phyloP scores from a whole-genome alignment of 306 rosid genomes.

The Cucumis hystrix region DNA sequence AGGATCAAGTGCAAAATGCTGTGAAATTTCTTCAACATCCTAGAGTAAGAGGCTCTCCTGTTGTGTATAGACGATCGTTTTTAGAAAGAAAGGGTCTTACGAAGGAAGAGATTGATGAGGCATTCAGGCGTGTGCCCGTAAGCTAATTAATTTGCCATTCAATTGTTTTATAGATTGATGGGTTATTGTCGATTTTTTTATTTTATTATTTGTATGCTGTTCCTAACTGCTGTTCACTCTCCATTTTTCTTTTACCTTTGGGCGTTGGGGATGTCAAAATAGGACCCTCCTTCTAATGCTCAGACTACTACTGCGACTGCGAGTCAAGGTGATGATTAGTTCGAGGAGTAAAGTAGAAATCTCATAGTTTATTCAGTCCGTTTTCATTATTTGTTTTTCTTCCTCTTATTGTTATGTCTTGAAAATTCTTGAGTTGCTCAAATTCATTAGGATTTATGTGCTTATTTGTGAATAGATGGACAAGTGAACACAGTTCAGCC shows the following conservation, averaged over 20 bases:
- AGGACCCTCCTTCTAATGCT: slow-evolving; percentile 65
- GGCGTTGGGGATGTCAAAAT: slow-evolving; percentile 6
- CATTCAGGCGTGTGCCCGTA: slow-evolving; percentile 85
- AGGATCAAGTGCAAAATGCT: slow-evolving; percentile 95
- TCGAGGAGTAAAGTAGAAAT: background rate
- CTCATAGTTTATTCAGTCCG: background rate
- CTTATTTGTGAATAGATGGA: slow-evolving; percentile 35
- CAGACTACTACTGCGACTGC: slow-evolving; percentile 36
- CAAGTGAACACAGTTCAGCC: slow-evolving; percentile 39
- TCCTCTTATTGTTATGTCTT: background rate
- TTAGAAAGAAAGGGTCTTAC: slow-evolving; percentile 90
- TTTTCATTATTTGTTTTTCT: background rate
- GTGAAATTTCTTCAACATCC: slow-evolving; percentile 85
- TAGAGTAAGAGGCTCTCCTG: slow-evolving; percentile 83
- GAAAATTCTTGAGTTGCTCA: background rate
- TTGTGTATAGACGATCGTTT: slow-evolving; percentile 74
- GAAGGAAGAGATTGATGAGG: slow-evolving; percentile 97
- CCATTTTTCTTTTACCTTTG: slow-evolving; percentile 1
- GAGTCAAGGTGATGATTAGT: slow-evolving; percentile 47
- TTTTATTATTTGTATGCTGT: background rate
- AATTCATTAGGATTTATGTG: slow-evolving; percentile 6
- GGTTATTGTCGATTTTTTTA: background rate
- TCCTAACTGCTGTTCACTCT: background rate
- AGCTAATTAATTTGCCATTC: slow-evolving; percentile 13
- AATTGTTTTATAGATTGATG: background rate